Evolutionary conservation across 192 early-diverging fungal genomes (phyloP).

Genomic region (Jimgerdemannia lactiflua): DNA sequence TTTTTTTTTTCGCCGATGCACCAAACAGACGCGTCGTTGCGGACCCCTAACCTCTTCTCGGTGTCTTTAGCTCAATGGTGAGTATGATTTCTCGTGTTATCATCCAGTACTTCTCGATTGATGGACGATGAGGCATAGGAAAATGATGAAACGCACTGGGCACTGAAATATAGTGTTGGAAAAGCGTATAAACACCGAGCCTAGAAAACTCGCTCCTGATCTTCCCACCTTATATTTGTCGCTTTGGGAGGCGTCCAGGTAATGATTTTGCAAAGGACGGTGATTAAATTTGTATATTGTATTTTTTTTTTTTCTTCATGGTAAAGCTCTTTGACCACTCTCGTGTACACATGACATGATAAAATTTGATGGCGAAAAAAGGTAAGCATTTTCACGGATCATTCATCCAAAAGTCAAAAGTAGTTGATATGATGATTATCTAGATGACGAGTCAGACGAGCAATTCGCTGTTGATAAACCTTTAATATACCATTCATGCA

Average conservation of each 20-base stretch:
- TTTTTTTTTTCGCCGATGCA: slow-evolving; percentile 15
- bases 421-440: slow-evolving; percentile 55
- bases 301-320: too few relatives aligned
- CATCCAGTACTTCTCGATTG: too few relatives aligned
- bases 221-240: slow-evolving; percentile 8
- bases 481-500: slow-evolving; percentile 77
- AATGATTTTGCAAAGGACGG: too few relatives aligned
- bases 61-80: neutral
- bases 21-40: neutral
- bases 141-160: slow-evolving; percentile 62
- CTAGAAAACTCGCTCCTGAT: slow-evolving; percentile 50
- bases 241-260: too few relatives aligned
- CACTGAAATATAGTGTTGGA: slow-evolving; percentile 53
- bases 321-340: neutral
- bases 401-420: neutral
- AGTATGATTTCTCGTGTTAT: neutral
- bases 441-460: slow-evolving; percentile 84
- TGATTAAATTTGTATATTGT: neutral
- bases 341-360: slow-evolving; percentile 1
- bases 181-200: slow-evolving; percentile 43
- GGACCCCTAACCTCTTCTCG: neutral
- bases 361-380: too few relatives aligned
- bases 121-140: slow-evolving; percentile 30
- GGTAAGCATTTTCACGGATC: too few relatives aligned
- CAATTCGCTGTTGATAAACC: slow-evolving; percentile 70